Evolutionary conservation across 352 stramenopile genomes (phyloP), one percentile per base, ranked within the genome.

Genomic region (Halophytophthora polymorphica): DNA sequence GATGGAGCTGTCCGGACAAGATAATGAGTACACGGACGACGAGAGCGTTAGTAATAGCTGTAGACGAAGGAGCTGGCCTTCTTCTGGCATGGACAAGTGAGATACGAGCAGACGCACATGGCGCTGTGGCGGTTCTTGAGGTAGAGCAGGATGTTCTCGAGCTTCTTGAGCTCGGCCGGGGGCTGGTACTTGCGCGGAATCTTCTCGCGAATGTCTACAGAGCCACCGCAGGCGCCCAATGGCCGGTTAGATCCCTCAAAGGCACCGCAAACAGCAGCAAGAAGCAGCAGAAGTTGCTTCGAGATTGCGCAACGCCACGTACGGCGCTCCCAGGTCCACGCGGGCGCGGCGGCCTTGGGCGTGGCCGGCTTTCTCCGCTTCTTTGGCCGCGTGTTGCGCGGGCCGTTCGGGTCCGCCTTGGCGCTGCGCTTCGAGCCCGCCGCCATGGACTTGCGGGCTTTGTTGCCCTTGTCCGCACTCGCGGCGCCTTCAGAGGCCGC

Each of bases 101-200:
- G 34, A 41, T 4, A 29, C 0, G 28, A 28, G 6, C 7, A 18
- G 1, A 76, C 79, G 52, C 70, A 93, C 83, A 93, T 87, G 61
- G 81, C 81, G 37, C 63, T 83, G 33, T 77, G 67, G 8, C 81
- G 70, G 51, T 94, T 91, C 63, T 88, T 90, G 57, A 94, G 77
- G 63, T 92, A 90, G 13, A 92, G 71, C 36, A 94, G 68, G 29
- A 94, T 83, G 59, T 83, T 91, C 60, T 94, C 81, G 31, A 94
- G 73, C 56, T 94, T 94, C 62, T 84, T 81, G 41, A 94, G 70
- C 63, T 94, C 81, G 0, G 70, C 59, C 7, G 77, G 64, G 47
- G 64, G 86, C 55, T 92, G 81, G 67, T 94, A 94, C 59, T 94
- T 94, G 61, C 73, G 73, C 28, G 83, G 83, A 23, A 94, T 89